Conservation (phyloP, 805 yeast genomes). For the Kuraishia piskuri region DNA sequence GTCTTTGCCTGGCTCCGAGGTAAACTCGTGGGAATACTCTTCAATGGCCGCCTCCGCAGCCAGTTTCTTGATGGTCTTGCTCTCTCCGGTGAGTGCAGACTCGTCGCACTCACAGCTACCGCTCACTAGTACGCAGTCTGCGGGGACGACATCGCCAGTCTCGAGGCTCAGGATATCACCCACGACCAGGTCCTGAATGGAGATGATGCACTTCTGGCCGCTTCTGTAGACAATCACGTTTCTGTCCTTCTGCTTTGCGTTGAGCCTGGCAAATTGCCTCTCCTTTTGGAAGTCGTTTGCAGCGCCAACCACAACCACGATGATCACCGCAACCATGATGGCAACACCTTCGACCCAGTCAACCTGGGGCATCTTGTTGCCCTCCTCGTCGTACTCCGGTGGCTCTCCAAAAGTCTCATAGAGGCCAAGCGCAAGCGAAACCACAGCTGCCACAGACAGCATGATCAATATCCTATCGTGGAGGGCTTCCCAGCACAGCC, state of each 20-base stretch:
- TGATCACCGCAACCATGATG: constrained; percentile 80
- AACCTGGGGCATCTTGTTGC: constrained; percentile 68
- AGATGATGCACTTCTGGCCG: constrained; percentile 57
- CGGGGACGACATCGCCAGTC: constrained; percentile 93
- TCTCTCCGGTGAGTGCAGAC: constrained; percentile 89
- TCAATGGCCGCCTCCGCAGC: constrained; percentile 39
- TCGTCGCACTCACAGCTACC: constrained; percentile 89
- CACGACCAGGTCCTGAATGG: constrained; percentile 69
- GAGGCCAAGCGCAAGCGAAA: constrained; percentile 83
- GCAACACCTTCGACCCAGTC: constrained; percentile 99
- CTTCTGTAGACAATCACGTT: constrained; percentile 67
- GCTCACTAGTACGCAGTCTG: constrained; percentile 66
- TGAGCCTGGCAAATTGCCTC: constrained; percentile 79
- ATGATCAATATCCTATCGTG: constrained; percentile 86
- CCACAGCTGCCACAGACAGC: constrained; percentile 76
- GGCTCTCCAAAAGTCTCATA: constrained; percentile 89
- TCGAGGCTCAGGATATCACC: constrained; percentile 81
- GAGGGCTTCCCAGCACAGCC: constrained; percentile 72
- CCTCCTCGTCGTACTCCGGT: constrained; percentile 68
- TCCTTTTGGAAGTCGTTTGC: constrained; percentile 97
- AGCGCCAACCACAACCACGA: constrained; percentile 90
- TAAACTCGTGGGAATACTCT: constrained; percentile 20
- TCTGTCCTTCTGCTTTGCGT: constrained; percentile 82
- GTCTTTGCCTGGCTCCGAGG: constrained; percentile 18
- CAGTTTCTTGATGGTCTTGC: constrained; percentile 66